Conservation (phyloP, 2,329 filamentous ascomycete species). For the Helotiales sp. region DNA sequence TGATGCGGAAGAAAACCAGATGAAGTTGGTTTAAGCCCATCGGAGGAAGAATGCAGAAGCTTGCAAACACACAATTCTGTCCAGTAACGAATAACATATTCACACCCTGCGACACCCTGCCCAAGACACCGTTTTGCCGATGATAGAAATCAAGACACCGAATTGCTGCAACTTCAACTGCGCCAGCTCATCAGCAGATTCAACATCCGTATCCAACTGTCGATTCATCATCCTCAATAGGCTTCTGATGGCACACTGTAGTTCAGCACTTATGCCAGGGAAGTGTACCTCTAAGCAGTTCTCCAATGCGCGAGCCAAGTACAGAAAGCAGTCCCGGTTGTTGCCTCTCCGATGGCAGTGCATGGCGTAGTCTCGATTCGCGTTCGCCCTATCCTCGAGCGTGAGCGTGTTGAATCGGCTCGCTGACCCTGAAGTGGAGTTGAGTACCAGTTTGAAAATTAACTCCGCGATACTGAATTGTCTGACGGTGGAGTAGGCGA, state of each 20-base stretch:
- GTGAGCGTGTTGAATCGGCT: background rate
- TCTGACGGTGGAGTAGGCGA: background rate
- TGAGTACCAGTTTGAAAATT: background rate
- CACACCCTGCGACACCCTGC: background rate
- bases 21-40: background rate
- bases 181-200: background rate
- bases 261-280: background rate
- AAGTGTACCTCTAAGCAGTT: background rate
- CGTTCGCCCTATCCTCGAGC: background rate
- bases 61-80: no score
- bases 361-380: background rate
- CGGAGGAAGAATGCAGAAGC: no score
- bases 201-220: background rate
- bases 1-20: background rate
- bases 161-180: background rate
- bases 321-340: background rate
- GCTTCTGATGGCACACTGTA: background rate
- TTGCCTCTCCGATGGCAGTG: background rate
- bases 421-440: background rate
- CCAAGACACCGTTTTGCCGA: background rate
- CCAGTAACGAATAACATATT: no score
- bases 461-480: background rate
- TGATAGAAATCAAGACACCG: background rate
- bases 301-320: background rate
- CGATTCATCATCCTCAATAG: background rate